Conservation (phyloP, 768 basidiomycete genomes). For the Suillus tomentosus region DNA sequence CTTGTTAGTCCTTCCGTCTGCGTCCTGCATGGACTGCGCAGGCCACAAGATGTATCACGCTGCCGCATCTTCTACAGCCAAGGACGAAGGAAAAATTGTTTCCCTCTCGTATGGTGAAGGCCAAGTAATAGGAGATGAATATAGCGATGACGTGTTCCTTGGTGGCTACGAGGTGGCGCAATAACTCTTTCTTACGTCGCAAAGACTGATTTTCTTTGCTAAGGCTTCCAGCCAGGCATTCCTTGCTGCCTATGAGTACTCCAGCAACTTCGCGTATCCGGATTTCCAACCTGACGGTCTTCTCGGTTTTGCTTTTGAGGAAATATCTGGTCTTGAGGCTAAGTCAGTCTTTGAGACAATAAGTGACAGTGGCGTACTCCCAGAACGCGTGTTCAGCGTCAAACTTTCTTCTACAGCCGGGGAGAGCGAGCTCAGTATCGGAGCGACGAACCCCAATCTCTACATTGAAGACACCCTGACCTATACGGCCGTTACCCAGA, state of each 20-base stretch:
- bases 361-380: conserved; percentile 35
- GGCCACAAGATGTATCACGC: conserved; percentile 35
- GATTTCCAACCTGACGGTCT: conserved; percentile 42
- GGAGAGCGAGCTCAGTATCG: conserved; percentile 56
- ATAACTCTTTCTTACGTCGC: background rate
- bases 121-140: conserved; percentile 39
- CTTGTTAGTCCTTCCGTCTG: conserved; percentile 39
- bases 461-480: conserved; percentile 48
- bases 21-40: conserved; percentile 32
- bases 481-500: conserved; percentile 33
- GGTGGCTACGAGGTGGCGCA: conserved; percentile 36
- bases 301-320: conserved; percentile 44
- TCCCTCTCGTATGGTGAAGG: conserved; percentile 41
- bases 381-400: conserved; percentile 47
- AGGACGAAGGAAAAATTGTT: conserved; percentile 29
- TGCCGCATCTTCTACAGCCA: conserved; percentile 33
- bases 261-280: conserved; percentile 26
- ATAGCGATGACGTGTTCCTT: conserved; percentile 45
- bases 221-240: conserved; percentile 42
- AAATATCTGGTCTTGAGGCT: conserved; percentile 37
- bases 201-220: conserved; percentile 4
- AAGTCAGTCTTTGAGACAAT: conserved; percentile 49
- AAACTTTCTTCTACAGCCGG: conserved; percentile 42
- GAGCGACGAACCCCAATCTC: conserved; percentile 48
- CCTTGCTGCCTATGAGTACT: conserved; percentile 46